A percentile compares a stretch with the other conserved stretches of the same genome.
phyloP scores from a whole-genome alignment of 1,284 basidiomycete genomes.

The Melampsora larici-populina region DNA sequence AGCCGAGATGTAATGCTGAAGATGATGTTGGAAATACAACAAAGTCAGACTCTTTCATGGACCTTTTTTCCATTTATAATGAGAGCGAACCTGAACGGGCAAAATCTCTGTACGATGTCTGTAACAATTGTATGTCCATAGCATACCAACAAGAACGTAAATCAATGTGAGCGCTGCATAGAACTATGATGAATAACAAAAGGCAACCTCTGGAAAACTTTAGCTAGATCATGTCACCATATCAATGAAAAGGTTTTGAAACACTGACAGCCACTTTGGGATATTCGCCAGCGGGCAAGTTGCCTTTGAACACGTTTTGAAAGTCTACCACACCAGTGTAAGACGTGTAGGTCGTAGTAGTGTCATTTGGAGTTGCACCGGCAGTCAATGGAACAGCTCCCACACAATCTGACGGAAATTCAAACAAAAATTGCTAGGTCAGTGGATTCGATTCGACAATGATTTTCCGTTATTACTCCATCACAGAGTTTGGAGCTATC shows the following conservation, averaged over 20 bases:
- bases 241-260: neutral
- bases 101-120: constrained; percentile 76
- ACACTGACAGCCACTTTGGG: constrained; percentile 87
- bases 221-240: neutral
- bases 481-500: neutral
- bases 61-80: neutral
- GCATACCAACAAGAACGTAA: constrained; percentile 66
- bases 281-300: constrained; percentile 87
- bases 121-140: constrained; percentile 82
- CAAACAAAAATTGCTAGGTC: no score
- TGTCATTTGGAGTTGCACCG: constrained; percentile 10
- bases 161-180: constrained; percentile 77
- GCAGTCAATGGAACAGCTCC: constrained; percentile 31
- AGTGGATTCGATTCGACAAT: constrained; percentile 44
- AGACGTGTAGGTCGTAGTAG: constrained; percentile 64
- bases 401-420: neutral
- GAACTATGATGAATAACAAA: constrained; percentile 61
- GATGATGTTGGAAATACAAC: neutral
- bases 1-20: constrained; percentile 86
- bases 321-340: constrained; percentile 81
- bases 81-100: constrained; percentile 67
- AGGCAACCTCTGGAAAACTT: neutral
- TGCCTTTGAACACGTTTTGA: constrained; percentile 81
- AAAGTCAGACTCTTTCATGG: neutral
- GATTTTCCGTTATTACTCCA: neutral